A percentile compares a stretch with the other conserved stretches of the same genome.
Evolutionary conservation across 768 basidiomycete genomes (phyloP).

Genomic region (Rhizopogon vinicolor): DNA sequence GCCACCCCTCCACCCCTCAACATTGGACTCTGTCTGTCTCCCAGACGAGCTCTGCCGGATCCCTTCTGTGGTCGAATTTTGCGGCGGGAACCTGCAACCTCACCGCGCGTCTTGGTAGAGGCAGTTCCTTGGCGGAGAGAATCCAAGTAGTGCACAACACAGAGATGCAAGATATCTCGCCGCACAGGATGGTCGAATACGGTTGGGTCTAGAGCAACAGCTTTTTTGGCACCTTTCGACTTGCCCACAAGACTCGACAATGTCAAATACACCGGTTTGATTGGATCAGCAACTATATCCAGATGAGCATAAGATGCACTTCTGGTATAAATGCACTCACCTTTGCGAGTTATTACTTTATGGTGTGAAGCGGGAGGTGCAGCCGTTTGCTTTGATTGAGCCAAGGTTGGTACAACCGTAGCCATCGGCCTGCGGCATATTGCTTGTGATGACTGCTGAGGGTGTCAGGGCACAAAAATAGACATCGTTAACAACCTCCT

Average conservation of each 20-base stretch:
- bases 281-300: constrained; percentile 31
- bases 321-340: constrained; percentile 10
- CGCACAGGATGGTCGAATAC: constrained; percentile 90
- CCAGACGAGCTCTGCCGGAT: constrained; percentile 82
- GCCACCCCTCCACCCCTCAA: constrained; percentile 89
- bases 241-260: constrained; percentile 51
- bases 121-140: constrained; percentile 89
- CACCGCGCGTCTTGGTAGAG: constrained; percentile 85
- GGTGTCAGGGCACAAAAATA: neutral
- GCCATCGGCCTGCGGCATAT: constrained; percentile 10
- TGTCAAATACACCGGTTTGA: constrained; percentile 53
- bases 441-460: neutral
- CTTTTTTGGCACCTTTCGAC: constrained; percentile 34
- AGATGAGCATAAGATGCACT: constrained; percentile 5
- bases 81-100: constrained; percentile 83
- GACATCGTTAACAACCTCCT: neutral
- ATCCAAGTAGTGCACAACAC: constrained; percentile 85
- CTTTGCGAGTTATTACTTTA: constrained; percentile 8
- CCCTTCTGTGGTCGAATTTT: constrained; percentile 95
- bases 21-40: constrained; percentile 85
- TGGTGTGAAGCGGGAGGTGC: neutral
- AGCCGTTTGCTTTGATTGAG: neutral
- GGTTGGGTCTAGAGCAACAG: constrained; percentile 68
- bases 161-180: constrained; percentile 89
- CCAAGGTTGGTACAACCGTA: constrained; percentile 2